phyloP scores from a whole-genome alignment of 192 early-diverging fungal genomes.

The Podila epigama region DNA sequence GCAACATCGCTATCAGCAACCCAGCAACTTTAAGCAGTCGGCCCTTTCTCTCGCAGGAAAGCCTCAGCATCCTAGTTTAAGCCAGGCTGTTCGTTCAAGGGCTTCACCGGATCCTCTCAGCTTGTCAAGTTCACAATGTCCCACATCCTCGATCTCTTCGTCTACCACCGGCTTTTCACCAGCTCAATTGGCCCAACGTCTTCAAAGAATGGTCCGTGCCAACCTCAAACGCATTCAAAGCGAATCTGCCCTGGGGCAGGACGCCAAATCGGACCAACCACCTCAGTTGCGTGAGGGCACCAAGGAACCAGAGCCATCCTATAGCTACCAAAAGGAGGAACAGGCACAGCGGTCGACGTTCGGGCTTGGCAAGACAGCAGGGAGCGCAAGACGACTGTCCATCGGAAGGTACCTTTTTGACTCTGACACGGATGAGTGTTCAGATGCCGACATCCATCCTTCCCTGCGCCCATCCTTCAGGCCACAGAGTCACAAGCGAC shows the following conservation, averaged over 20 bases:
- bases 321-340: too few species aligned
- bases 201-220: conserved; percentile 12
- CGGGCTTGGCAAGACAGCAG: conserved; percentile 25
- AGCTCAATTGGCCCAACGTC: conserved; percentile 19
- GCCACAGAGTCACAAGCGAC: conserved; percentile 35
- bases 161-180: conserved; percentile 6
- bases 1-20: conserved; percentile 20
- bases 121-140: not conserved
- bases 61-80: conserved; percentile 5
- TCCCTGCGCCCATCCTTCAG: not conserved
- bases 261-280: not conserved
- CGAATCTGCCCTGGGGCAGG: conserved; percentile 7
- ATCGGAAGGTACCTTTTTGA: conserved; percentile 37
- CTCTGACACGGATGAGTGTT: conserved; percentile 31
- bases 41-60: conserved; percentile 17
- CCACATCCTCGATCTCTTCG: not conserved
- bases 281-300: too few species aligned
- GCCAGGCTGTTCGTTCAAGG: not conserved
- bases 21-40: conserved; percentile 39
- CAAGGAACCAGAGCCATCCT: too few species aligned
- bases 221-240: conserved; percentile 29
- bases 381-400: conserved; percentile 39
- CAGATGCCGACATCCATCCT: not conserved
- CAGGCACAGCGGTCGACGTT: too few species aligned
- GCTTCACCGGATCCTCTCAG: not conserved